Conservation (phyloP, 2,329 filamentous ascomycete genomes). For the Volutella citrinella region DNA sequence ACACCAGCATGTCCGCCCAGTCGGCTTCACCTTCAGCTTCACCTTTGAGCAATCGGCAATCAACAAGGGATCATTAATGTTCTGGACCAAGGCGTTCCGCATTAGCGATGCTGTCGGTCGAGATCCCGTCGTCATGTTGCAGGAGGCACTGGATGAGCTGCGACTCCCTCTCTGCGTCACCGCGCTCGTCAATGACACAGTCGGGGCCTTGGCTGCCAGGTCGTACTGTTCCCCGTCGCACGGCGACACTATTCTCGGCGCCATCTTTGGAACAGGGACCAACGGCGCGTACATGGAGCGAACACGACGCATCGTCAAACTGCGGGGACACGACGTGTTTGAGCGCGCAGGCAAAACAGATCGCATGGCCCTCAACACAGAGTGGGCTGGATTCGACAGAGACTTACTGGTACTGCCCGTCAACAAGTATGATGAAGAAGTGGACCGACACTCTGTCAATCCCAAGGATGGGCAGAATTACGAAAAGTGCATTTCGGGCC, state of each 20-base stretch:
- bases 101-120: conserved; percentile 92
- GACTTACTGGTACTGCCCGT: conserved; percentile 81
- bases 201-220: conserved; percentile 95
- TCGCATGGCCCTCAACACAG: conserved; percentile 96
- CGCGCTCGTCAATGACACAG: conserved; percentile 94
- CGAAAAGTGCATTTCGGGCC: conserved; percentile 95
- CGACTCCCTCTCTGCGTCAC: conserved; percentile 86
- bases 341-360: conserved; percentile 80
- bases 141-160: conserved; percentile 83
- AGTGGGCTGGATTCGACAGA: conserved; percentile 99
- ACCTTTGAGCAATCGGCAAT: conserved; percentile 92
- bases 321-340: conserved; percentile 67
- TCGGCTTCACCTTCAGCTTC: conserved; percentile 99
- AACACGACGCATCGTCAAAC: conserved; percentile 77
- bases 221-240: conserved; percentile 91
- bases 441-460: conserved; percentile 81
- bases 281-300: conserved; percentile 98
- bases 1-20: conserved; percentile 81
- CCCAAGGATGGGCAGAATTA: conserved; percentile 98
- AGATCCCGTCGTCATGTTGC: conserved; percentile 88
- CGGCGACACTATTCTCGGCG: conserved; percentile 82
- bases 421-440: conserved; percentile 74
- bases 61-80: conserved; percentile 89
- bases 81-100: conserved; percentile 98
- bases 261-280: conserved; percentile 96